Conservation (phyloP, 1,139 yeast species). For the Pichia inconspicua region DNA sequence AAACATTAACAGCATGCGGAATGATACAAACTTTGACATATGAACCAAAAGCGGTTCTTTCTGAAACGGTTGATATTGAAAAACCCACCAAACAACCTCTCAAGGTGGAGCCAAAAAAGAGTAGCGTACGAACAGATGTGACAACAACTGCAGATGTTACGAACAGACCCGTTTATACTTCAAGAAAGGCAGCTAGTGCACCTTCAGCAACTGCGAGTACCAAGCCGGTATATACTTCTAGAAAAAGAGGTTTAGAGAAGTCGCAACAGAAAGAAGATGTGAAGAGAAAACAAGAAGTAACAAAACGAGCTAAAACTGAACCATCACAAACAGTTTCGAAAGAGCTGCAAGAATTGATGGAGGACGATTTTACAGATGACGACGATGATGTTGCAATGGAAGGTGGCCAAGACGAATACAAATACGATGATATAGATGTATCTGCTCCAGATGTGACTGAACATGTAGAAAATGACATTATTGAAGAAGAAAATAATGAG, state of each 20-base stretch:
- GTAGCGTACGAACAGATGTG: background rate
- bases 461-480: background rate
- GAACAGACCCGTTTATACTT: slow-evolving; percentile 7
- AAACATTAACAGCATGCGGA: slow-evolving; percentile 20
- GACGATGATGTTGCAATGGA: slow-evolving; percentile 4
- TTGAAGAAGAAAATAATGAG: background rate
- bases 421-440: slow-evolving; percentile 11
- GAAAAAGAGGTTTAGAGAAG: slow-evolving; percentile 3
- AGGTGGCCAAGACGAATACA: slow-evolving; percentile 5
- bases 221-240: slow-evolving; percentile 8
- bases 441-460: slow-evolving; percentile 4
- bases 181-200: slow-evolving; percentile 9
- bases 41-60: background rate
- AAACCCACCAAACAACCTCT: slow-evolving; percentile 2
- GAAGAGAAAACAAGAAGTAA: background rate
- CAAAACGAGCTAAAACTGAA: slow-evolving; percentile 14
- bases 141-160: background rate
- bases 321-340: slow-evolving; percentile 8
- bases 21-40: slow-evolving; percentile 17
- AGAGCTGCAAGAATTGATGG: slow-evolving; percentile 20
- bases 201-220: slow-evolving; percentile 8
- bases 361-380: slow-evolving; percentile 15
- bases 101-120: background rate
- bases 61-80: slow-evolving; percentile 4
- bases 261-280: background rate